phyloP scores from a whole-genome alignment of 306 rosid genomes.

The Casuarina cunninghamiana region DNA sequence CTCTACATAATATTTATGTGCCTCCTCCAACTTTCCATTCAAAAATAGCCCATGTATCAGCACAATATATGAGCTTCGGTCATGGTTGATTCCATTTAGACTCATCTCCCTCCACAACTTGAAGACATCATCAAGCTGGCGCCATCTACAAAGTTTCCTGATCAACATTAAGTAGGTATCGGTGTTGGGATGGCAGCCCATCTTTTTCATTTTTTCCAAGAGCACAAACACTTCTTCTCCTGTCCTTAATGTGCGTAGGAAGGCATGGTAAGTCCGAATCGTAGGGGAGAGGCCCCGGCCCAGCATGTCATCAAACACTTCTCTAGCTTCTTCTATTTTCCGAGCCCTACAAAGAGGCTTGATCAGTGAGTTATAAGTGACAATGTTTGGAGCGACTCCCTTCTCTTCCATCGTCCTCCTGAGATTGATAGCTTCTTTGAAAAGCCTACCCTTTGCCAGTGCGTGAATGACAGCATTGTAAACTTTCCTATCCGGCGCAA shows the following conservation, averaged over 20 bases:
- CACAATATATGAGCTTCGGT: constrained; percentile 79
- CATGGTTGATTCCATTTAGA: constrained; percentile 56
- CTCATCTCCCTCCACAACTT: constrained; percentile 76
- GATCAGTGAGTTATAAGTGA: constrained; percentile 77
- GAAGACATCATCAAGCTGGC: constrained; percentile 63
- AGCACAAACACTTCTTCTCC: constrained; percentile 66
- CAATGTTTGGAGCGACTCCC: constrained; percentile 55
- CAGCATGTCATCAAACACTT: constrained; percentile 56
- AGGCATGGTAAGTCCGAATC: constrained; percentile 77
- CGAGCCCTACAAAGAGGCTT: constrained; percentile 73
- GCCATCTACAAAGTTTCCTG: constrained; percentile 83
- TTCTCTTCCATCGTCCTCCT: constrained; percentile 63
- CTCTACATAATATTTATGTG: constrained; percentile 67
- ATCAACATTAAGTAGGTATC: constrained; percentile 92
- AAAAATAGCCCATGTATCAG: constrained; percentile 87
- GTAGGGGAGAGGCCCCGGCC: constrained; percentile 54
- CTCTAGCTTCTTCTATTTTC: constrained; percentile 60
- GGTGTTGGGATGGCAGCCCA: constrained; percentile 56
- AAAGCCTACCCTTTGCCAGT: constrained; percentile 64
- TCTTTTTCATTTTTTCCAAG: constrained; percentile 60
- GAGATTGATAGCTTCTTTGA: constrained; percentile 64
- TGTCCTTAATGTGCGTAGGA: constrained; percentile 57
- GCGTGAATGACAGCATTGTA: constrained; percentile 72
- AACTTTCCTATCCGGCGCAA: constrained; percentile 72
- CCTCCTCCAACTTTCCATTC: constrained; percentile 72